Base-by-base conservation (phyloP, 2,329 filamentous ascomycete species). In the Colletotrichum aenigma region DNA sequence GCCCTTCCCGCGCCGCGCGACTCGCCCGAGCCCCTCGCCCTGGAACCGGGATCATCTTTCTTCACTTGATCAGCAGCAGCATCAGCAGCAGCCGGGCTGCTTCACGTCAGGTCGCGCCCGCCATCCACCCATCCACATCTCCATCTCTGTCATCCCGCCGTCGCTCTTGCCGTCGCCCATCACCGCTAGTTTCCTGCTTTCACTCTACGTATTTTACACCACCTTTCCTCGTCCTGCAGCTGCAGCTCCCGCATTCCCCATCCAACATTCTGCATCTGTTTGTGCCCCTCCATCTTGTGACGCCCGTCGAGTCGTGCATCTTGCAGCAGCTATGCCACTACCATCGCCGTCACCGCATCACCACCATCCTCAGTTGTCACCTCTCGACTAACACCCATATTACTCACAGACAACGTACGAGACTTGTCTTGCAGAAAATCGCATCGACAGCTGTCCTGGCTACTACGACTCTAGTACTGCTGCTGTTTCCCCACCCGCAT, bases 1-100 rank as follows among this genome's bases (percentile, higher is more conserved):
- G 58, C 71, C 66, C 70, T 67, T 68, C 70, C 61, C 69, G 68
- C 58, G 64, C 61, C 61, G 68, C 58, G 60, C 70, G 62, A 67
- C 64, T 72, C 70, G 55, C 34, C 64, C 65, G 26, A 21, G 36
- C 21, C 38, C 43, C 43, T 55, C 38, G 68, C 62, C 70, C 12
- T 67, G 62, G 61, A 55, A 48, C 7, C 55, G 62, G 61, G 34
- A 24, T 55, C 48, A n/a, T 30, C 16, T 30, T 30, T 61, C 43
- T 52, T 52, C 43, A 52, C n/a, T 52, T 10, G 43, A 52, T 36
- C 10, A 30, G 26, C n/a, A 30, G 26, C n/a, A 30, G 26, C 15
- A 30, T 26, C n/a, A 48, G 38, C 38, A 30, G 26, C n/a, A 52
- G 43, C 55, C 26, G 55, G 55, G 21, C 26, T 58, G 55, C 21